phyloP scores from a whole-genome alignment of 495 filamentous ascomycete species.

The Cercophora newfieldiana region DNA sequence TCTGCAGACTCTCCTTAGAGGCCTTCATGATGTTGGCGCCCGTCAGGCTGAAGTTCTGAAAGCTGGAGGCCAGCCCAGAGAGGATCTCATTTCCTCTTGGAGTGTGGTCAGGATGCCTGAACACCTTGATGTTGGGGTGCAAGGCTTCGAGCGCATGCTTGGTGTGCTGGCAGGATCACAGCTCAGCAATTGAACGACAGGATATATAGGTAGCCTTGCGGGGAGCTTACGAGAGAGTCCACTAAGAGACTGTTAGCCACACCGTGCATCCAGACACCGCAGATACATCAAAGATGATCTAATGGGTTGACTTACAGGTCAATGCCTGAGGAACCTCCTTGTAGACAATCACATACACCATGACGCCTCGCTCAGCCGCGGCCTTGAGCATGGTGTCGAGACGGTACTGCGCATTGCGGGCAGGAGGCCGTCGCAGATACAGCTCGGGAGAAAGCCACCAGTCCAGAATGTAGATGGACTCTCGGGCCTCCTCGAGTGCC shows the following conservation, averaged over 20 bases:
- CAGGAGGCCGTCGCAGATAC: conserved; percentile 83
- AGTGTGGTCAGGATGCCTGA: conserved; percentile 88
- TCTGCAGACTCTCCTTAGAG: conserved; percentile 66
- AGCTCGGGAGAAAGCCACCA: conserved; percentile 94
- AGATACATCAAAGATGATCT: conserved; percentile 6
- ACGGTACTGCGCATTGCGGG: conserved; percentile 79
- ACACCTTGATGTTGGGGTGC: conserved; percentile 87
- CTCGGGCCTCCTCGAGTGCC: conserved; percentile 78
- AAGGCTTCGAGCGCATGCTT: conserved; percentile 77
- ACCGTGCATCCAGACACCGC: background rate
- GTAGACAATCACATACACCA: conserved; percentile 89
- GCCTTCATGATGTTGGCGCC: conserved; percentile 55
- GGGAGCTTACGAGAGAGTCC: conserved; percentile 53
- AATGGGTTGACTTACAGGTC: conserved; percentile 69
- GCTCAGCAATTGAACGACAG: background rate
- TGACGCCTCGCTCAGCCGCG: conserved; percentile 84
- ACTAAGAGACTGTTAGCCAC: conserved; percentile 49
- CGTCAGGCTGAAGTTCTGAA: conserved; percentile 47
- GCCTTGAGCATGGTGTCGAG: conserved; percentile 86
- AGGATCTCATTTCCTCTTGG: conserved; percentile 64
- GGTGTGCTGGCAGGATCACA: conserved; percentile 59
- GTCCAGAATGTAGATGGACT: conserved; percentile 91
- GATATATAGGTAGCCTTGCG: background rate
- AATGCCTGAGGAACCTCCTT: conserved; percentile 89
- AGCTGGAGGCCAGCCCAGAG: conserved; percentile 35